Base-by-base conservation (phyloP, 345 rosid genomes). In the Rhodomyrtus tomentosa region DNA sequence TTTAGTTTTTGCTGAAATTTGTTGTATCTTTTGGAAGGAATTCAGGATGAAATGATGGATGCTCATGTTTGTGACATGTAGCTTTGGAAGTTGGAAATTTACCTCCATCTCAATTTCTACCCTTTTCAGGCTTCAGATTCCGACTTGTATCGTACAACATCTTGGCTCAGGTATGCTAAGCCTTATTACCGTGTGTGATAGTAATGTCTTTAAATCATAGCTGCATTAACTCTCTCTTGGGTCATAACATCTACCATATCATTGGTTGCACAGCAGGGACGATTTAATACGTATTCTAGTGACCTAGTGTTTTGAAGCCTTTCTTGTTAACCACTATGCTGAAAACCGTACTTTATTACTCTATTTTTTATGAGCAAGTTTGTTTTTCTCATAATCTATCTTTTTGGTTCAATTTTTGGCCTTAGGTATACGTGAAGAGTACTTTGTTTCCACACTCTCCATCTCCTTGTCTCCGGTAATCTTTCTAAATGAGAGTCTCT, bases 361-460 rank as follows among this genome's bases (percentile, higher is more conserved):
- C 3, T 10, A 15, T 62, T 62, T 32, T 62, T 2, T 16, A 29
- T 11, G 24, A 68, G 25, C 25, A 62, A 62, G 29, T 62, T 68
- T 38, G 5, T 36, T 68, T 11, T 32, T 68, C 45, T 68, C 25
- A 0, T 68, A 24, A n/a, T 80, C 20, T 25, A 27, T 25, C 72
- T n/a, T n/a, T 84, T 54, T 15, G 10, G 25, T 68, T 82, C 49
- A 24, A 50, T 82, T 87, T 50, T 56, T 68, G 73, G 48, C 12
- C 89, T 81, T 85, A 97, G 99, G 98, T 84, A 82, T 97, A 91
- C 86, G 94, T 95, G 91, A 97, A 91, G 90, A 95, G 96, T 83
- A 85, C 93, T 38, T 82, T 87, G 20, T 90, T 95, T 84, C 98
- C 98, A 25, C 93, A 95, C 83, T 93, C 99, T 83, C 99, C 99